Base-by-base conservation (phyloP, 352 stramenopile species). In the Globisporangium cederbergense region DNA sequence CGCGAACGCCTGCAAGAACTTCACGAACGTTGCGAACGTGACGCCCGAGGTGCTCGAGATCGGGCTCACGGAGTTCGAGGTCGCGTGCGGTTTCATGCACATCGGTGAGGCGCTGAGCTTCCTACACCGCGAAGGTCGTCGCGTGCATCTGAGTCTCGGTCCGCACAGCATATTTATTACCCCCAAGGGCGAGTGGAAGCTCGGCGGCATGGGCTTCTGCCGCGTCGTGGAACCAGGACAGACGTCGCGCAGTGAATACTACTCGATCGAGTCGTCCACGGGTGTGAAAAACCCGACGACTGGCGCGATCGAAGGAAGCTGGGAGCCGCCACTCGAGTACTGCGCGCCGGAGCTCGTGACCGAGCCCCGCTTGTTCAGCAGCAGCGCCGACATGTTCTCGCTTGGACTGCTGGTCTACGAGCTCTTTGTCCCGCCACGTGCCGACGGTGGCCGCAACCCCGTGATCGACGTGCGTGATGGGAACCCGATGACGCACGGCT, bases 131-230 rank as follows among this genome's bases (percentile, higher is more conserved):
- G 90, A 97, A 73, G 80, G 85, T 22, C 83, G 91, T 2, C 86
- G 90, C 46, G 80, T 97, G 58, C 90, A 97, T 60, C 64, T 97
- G 45, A 96, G 80, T 67, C 58, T 97, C 1, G 77, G 83, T 5
- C 90, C 91, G 30, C 78, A 95, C 57, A 96, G 88, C 50, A 89
- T 97, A 63, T 96, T 97, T 70, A 90, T 97, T 32, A 96, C 91
- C 49, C 84, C 89, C 45, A 96, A 93, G 67, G 91, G 91, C 59
- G 84, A 96, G 67, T 97, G 89, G 88, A 97, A 97, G 67, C 78
- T 97, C 18, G 90, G 88, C 25, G 90, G 91, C 11, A 94, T 97
- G 80, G 88, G 89, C 67, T 97, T 97, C 61, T 94, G 86, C 47
- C 78, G 86, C 46, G 78, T 94, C 51, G 81, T 96, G 5, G 87